Conservation (phyloP, 805 yeast genomes). For the Yamadazyma nakazawae region DNA sequence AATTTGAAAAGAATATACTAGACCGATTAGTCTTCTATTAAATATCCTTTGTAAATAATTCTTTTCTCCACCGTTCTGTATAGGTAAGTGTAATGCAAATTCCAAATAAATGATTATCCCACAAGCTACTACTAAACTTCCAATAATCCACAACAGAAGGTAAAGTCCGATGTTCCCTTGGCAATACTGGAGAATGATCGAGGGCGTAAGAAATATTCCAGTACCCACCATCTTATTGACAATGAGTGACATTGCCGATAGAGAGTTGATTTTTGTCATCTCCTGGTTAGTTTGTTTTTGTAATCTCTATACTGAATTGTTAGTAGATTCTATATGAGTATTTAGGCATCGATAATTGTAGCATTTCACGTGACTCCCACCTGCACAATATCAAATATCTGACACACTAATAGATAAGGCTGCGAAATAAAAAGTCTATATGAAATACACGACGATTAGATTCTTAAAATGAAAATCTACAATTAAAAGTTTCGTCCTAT, state of each 20-base stretch:
- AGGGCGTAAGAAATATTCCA: constrained; percentile 41
- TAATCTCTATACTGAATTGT: not conserved
- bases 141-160: constrained; percentile 31
- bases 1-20: constrained; percentile 47
- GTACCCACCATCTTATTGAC: constrained; percentile 45
- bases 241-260: constrained; percentile 37
- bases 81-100: constrained; percentile 39
- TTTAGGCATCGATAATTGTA: not conserved
- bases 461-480: constrained; percentile 19
- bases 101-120: constrained; percentile 42
- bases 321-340: not conserved
- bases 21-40: constrained; percentile 36
- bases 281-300: not conserved
- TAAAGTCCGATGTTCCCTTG: constrained; percentile 37
- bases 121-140: constrained; percentile 35
- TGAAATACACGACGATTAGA: not conserved
- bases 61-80: constrained; percentile 41
- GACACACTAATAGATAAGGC: not conserved
- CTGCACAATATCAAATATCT: not conserved
- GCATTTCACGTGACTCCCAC: constrained; percentile 7
- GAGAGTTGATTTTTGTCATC: constrained; percentile 12
- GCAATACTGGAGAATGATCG: constrained; percentile 37
- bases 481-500: constrained; percentile 25
- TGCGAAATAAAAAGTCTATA: not conserved
- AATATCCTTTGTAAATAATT: constrained; percentile 37